Conservation (phyloP, 2,329 filamentous ascomycete species). For the Reticulascus tulasneorum region DNA sequence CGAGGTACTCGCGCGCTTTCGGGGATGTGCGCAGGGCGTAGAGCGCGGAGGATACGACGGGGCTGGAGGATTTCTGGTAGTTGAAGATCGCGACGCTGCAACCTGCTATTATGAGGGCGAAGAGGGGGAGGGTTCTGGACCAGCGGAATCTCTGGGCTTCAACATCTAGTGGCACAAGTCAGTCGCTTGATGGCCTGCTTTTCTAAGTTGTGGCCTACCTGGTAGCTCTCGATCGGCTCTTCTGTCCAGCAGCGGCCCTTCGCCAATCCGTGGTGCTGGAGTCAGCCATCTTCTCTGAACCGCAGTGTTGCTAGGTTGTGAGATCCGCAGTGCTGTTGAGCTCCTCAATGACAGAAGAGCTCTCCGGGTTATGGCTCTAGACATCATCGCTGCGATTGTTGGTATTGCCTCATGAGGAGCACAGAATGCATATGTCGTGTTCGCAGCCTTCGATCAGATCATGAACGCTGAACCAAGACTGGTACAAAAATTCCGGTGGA, state of each 20-base stretch:
- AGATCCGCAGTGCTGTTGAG: no score
- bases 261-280: conserved; percentile 53
- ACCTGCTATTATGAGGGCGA: conserved; percentile 65
- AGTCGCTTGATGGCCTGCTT: neutral
- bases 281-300: conserved; percentile 44
- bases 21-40: conserved; percentile 85
- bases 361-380: neutral
- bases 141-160: conserved; percentile 61
- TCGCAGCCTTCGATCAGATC: no score
- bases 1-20: conserved; percentile 70
- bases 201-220: conserved; percentile 46
- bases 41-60: conserved; percentile 79
- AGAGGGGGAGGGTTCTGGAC: conserved; percentile 74
- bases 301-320: neutral
- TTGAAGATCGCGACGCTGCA: conserved; percentile 92
- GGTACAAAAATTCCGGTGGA: no score
- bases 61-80: conserved; percentile 92
- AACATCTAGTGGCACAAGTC: neutral
- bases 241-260: conserved; percentile 62
- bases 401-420: no score
- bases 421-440: no score
- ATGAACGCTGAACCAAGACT: no score
- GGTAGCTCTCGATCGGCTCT: conserved; percentile 64
- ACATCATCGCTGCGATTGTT: conserved; percentile 1
- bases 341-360: neutral